phyloP scores from a whole-genome alignment of 352 stramenopile genomes.

The Pseudoperonospora humuli region DNA sequence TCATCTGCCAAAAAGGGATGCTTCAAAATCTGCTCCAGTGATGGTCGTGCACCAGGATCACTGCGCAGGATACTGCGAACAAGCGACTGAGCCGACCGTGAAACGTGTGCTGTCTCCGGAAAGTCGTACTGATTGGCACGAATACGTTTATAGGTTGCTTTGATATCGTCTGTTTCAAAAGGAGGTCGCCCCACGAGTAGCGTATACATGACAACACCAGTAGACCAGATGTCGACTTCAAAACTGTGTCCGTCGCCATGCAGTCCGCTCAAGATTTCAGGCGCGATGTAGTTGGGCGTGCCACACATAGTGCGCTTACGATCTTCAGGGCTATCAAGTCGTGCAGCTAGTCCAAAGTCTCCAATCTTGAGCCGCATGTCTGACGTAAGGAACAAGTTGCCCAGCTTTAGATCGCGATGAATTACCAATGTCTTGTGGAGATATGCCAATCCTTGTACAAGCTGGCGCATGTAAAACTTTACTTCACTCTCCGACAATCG shows the following conservation, averaged over 20 bases:
- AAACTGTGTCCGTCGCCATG: constrained; percentile 92
- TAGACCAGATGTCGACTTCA: constrained; percentile 98
- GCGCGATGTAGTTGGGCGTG: constrained; percentile 91
- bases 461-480: constrained; percentile 88
- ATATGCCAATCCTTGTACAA: constrained; percentile 91
- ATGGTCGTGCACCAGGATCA: constrained; percentile 61
- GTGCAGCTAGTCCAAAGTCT: constrained; percentile 91
- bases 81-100: constrained; percentile 58
- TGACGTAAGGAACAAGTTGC: constrained; percentile 94
- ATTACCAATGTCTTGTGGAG: constrained; percentile 93
- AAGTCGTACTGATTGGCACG: constrained; percentile 95
- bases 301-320: constrained; percentile 95
- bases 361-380: constrained; percentile 95
- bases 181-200: constrained; percentile 94
- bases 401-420: constrained; percentile 97
- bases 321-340: constrained; percentile 81
- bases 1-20: constrained; percentile 73
- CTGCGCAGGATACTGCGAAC: constrained; percentile 66
- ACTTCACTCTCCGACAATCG: constrained; percentile 92
- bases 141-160: constrained; percentile 97
- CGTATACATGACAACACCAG: constrained; percentile 96
- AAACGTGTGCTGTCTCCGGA: constrained; percentile 84
- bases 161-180: constrained; percentile 97
- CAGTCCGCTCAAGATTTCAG: constrained; percentile 89
- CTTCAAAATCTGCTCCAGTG: constrained; percentile 64